Conservation (phyloP, 495 filamentous ascomycete genomes). For the Neurospora terricola region DNA sequence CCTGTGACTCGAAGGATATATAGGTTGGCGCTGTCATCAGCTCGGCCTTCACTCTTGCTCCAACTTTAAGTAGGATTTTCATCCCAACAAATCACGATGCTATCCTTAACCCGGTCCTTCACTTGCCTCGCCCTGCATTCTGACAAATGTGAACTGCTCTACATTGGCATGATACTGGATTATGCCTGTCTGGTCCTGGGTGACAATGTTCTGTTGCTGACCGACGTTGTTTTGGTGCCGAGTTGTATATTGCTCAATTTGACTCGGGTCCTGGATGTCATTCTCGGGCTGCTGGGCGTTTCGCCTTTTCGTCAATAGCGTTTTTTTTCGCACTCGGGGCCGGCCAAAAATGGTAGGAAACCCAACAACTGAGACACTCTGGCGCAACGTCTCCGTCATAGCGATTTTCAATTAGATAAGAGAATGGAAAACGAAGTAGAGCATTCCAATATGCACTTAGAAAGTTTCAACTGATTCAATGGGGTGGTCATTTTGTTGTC, state of each 20-base stretch:
- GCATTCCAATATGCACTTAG: not conserved
- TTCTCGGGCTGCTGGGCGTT: too few species aligned
- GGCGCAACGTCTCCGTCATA: not conserved
- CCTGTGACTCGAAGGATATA: not conserved
- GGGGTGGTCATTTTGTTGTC: not conserved
- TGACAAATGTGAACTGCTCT: not conserved
- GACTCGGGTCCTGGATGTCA: not conserved
- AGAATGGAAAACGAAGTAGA: not conserved
- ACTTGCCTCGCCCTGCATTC: not conserved
- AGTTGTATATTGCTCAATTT: not conserved
- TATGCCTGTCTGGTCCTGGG: not conserved
- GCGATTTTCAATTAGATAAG: not conserved
- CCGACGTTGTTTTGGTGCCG: not conserved
- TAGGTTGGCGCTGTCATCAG: not conserved
- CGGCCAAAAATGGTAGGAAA: not conserved
- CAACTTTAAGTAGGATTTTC: not conserved
- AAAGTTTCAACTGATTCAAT: not conserved
- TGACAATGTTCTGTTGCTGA: not conserved
- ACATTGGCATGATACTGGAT: not conserved
- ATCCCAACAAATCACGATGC: not conserved
- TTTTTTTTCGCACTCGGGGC: not conserved
- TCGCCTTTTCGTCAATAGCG: too few species aligned
- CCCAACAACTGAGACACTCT: not conserved
- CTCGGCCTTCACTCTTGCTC: not conserved
- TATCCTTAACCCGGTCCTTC: not conserved